Conservation (phyloP, 768 basidiomycete species). For the Arthromyces matolae region DNA sequence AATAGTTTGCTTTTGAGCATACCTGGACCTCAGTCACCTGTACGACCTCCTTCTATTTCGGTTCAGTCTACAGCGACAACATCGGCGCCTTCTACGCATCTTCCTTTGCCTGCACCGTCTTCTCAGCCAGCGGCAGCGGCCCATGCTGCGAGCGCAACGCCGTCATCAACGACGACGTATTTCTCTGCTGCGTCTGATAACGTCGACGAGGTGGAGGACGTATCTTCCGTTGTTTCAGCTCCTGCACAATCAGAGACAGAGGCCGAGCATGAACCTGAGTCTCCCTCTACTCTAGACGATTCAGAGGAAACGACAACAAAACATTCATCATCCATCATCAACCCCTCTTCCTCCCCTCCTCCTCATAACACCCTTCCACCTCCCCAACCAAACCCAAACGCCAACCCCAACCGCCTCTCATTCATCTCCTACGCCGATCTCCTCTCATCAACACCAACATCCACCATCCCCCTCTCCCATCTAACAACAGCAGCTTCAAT, state of each 20-base stretch:
- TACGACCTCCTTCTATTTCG: too few relatives aligned
- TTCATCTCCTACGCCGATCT: slow-evolving; percentile 90
- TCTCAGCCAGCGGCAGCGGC: slow-evolving; percentile 2
- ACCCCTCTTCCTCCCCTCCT: slow-evolving; percentile 11
- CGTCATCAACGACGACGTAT: slow-evolving; percentile 40
- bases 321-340: slow-evolving; percentile 22
- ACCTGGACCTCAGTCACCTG: too few relatives aligned
- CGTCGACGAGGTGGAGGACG: slow-evolving; percentile 19
- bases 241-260: slow-evolving; percentile 11
- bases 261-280: slow-evolving; percentile 8
- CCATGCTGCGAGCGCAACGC: slow-evolving; percentile 37
- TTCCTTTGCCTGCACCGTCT: slow-evolving; percentile 14
- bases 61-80: too few relatives aligned
- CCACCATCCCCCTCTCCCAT: slow-evolving; percentile 66
- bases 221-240: slow-evolving; percentile 15
- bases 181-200: slow-evolving; percentile 37
- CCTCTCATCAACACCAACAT: slow-evolving; percentile 70
- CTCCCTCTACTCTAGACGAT: slow-evolving; percentile 15
- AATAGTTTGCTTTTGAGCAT: too few relatives aligned
- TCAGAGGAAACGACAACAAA: too few relatives aligned
- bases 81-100: slow-evolving; percentile 3
- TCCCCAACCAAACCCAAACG: slow-evolving; percentile 38
- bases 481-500: slow-evolving; percentile 61
- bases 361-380: too few relatives aligned
- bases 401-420: slow-evolving; percentile 66